phyloP scores from a whole-genome alignment of 371 early-diverging fungal genomes.

The Rhizopus delemar region DNA sequence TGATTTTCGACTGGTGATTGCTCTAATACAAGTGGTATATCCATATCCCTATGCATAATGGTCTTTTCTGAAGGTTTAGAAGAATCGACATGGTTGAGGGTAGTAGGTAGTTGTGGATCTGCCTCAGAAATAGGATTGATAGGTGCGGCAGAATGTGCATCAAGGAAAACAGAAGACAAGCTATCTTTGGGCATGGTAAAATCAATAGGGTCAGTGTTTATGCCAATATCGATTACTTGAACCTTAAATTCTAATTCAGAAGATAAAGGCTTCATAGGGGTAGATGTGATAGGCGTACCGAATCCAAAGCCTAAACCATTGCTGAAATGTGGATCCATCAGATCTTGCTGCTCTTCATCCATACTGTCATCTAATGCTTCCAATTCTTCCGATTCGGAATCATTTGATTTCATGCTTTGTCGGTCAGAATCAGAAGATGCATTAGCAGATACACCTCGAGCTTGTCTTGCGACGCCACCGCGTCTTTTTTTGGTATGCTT shows the following conservation, averaged over 20 bases:
- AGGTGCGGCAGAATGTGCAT: neutral
- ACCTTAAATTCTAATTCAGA: constrained; percentile 30
- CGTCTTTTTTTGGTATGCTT: constrained; percentile 20
- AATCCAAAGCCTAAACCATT: neutral
- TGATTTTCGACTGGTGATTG: too few relatives aligned
- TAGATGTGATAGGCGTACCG: constrained; percentile 2
- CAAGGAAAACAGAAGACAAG: neutral
- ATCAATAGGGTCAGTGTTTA: constrained; percentile 26
- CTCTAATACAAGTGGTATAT: too few relatives aligned
- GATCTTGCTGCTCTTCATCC: constrained; percentile 8
- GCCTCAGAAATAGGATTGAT: too few relatives aligned
- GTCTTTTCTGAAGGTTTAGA: too few relatives aligned
- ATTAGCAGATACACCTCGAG: constrained; percentile 23
- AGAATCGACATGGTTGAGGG: too few relatives aligned
- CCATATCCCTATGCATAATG: too few relatives aligned
- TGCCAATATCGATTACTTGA: constrained; percentile 21
- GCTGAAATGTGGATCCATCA: constrained; percentile 7
- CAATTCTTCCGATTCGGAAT: constrained; percentile 4
- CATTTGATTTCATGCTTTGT: neutral
- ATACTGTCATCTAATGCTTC: neutral
- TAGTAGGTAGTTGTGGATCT: too few relatives aligned
- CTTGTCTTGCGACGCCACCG: constrained; percentile 27
- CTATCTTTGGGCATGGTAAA: neutral
- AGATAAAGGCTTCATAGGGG: constrained; percentile 25
- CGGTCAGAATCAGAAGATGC: constrained; percentile 19